Percentiles rank a stretch among this genome's conserved stretches.
phyloP scores from a whole-genome alignment of 192 early-diverging fungal species.

The Radiomyces spectabilis region DNA sequence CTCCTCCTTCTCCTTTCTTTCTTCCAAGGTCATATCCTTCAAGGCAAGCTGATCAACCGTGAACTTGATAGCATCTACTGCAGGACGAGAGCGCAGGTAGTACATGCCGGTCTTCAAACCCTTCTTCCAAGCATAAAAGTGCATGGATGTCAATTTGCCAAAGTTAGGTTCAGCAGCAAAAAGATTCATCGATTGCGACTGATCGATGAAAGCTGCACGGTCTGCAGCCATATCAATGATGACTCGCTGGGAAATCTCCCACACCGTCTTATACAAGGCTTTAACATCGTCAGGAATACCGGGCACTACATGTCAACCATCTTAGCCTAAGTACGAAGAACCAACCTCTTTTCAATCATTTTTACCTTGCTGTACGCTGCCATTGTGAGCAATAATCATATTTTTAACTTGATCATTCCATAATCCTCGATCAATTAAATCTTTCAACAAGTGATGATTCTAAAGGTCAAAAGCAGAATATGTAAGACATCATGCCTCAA shows the following conservation, averaged over 20 bases:
- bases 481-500: too few species aligned
- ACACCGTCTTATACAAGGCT: conserved; percentile 95
- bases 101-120: conserved; percentile 99
- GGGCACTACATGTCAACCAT: conserved; percentile 41
- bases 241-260: conserved; percentile 87
- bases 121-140: conserved; percentile 97
- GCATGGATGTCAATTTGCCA: conserved; percentile 93
- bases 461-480: too few species aligned
- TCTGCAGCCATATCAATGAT: conserved; percentile 97
- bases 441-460: conserved; percentile 94
- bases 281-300: conserved; percentile 83
- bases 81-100: conserved; percentile 93
- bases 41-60: conserved; percentile 82
- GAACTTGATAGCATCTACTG: conserved; percentile 96
- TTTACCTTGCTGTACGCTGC: conserved; percentile 78
- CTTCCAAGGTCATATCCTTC: conserved; percentile 39
- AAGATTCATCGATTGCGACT: conserved; percentile 93
- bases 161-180: conserved; percentile 91
- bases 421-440: conserved; percentile 84
- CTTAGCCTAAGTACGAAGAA: not conserved
- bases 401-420: conserved; percentile 96
- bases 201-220: conserved; percentile 96
- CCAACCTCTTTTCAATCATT: too few species aligned
- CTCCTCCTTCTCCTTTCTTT: conserved; percentile 45
- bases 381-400: conserved; percentile 86